A percentile compares a stretch with the other conserved stretches of the same genome.
Evolutionary conservation across 2,329 filamentous ascomycete genomes (phyloP).

Genomic region (Fonsecaea multimorphosa): DNA sequence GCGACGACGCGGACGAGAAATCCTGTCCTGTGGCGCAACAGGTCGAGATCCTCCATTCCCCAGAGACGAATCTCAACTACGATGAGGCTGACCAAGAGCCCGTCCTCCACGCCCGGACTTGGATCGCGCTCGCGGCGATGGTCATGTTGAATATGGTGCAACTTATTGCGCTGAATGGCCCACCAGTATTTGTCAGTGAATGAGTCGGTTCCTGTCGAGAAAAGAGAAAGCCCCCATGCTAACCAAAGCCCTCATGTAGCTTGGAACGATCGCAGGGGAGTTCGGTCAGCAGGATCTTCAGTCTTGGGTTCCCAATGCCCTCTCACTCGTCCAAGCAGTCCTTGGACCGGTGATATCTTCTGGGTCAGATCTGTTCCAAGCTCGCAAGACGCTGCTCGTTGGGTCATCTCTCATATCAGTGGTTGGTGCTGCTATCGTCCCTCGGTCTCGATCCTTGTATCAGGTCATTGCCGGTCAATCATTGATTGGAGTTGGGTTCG

Average conservation of each 20-base stretch:
- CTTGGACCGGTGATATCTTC: conserved; percentile 22
- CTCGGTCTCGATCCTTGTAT: conserved; percentile 22
- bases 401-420: conserved; percentile 17
- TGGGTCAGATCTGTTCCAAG: conserved; percentile 28
- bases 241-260: no score
- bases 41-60: no score
- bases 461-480: conserved; percentile 20
- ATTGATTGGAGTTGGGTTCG: conserved; percentile 24
- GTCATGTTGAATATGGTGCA: conserved; percentile 18
- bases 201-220: no score
- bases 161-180: conserved; percentile 19
- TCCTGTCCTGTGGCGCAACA: no score
- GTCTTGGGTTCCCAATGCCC: conserved; percentile 15
- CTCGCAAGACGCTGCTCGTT: conserved; percentile 23
- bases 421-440: conserved; percentile 25
- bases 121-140: conserved; percentile 23
- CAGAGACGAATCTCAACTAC: no score
- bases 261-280: no score
- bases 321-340: conserved; percentile 25
- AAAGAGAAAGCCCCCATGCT: no score
- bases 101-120: conserved; percentile 16
- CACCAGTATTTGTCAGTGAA: conserved; percentile 13
- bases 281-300: background rate
- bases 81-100: no score
- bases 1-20: no score